Percentiles rank a stretch among this genome's conserved stretches.
phyloP scores from a whole-genome alignment of 352 stramenopile genomes.

The Aphanomyces stellatus region DNA sequence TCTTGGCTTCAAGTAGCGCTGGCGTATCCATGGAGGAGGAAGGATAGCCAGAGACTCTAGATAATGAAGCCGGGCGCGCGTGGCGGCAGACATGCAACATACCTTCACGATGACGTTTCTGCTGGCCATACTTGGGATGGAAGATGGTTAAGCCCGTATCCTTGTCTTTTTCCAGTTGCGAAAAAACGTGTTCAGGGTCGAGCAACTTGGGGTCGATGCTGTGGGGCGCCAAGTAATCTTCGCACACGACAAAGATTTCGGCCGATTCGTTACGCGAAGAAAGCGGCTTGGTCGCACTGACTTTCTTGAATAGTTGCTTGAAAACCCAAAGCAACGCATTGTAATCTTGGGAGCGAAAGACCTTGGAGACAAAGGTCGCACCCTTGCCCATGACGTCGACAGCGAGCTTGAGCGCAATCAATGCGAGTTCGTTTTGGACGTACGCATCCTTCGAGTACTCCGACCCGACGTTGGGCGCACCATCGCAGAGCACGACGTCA shows the following conservation, averaged over 20 bases:
- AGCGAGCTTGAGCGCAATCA: constrained; percentile 95
- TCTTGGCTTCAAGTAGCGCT: constrained; percentile 87
- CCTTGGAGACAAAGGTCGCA: constrained; percentile 93
- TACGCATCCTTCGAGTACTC: constrained; percentile 98
- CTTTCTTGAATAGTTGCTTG: constrained; percentile 98
- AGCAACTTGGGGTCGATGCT: constrained; percentile 97
- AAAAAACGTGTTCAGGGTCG: constrained; percentile 97
- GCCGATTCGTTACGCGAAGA: constrained; percentile 96
- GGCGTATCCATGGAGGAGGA: constrained; percentile 54
- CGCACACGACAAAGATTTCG: constrained; percentile 99
- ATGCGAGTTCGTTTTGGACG: constrained; percentile 97
- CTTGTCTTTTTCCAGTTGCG: constrained; percentile 78
- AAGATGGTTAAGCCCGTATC: constrained; percentile 94
- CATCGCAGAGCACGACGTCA: constrained; percentile 98
- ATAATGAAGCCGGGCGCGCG: constrained; percentile 74
- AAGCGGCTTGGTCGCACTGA: constrained; percentile 97
- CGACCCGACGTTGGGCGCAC: constrained; percentile 97
- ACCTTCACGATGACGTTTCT: constrained; percentile 91
- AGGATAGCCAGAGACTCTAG: constrained; percentile 84
- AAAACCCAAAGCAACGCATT: constrained; percentile 98
- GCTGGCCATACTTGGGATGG: constrained; percentile 95
- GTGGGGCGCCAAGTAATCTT: constrained; percentile 91
- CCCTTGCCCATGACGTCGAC: constrained; percentile 93
- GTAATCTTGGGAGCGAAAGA: constrained; percentile 99
- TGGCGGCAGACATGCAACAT: constrained; percentile 26